A percentile compares a stretch with the other conserved stretches of the same genome.
Conservation (phyloP, 2,329 filamentous ascomycete species). For the Colletotrichum siamense region DNA sequence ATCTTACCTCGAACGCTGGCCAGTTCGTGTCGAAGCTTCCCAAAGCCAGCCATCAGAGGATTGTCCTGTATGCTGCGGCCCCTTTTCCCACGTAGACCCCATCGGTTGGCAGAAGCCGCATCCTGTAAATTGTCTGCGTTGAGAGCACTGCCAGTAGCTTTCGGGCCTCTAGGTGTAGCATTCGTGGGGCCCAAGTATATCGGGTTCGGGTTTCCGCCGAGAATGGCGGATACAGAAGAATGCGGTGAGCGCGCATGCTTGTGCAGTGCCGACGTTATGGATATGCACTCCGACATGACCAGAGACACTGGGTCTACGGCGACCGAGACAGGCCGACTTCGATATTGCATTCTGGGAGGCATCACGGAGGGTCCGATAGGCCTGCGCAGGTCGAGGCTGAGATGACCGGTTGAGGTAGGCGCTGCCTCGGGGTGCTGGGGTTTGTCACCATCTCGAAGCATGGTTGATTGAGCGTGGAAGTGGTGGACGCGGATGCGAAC, state of each 20-base stretch:
- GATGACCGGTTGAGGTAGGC: background rate
- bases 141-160: conserved; percentile 38
- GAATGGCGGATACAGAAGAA: conserved; percentile 93
- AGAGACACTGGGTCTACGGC: conserved; percentile 90
- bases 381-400: conserved; percentile 25
- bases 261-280: conserved; percentile 96
- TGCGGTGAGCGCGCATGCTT: conserved; percentile 97
- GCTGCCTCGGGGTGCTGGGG: conserved; percentile 3
- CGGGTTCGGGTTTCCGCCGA: conserved; percentile 75
- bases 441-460: conserved; percentile 16
- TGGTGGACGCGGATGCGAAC: background rate
- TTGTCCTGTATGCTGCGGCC: conserved; percentile 98
- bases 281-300: conserved; percentile 98
- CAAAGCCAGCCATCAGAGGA: conserved; percentile 93
- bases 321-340: conserved; percentile 72
- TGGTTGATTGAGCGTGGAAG: background rate
- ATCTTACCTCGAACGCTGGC: conserved; percentile 78
- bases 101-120: conserved; percentile 75
- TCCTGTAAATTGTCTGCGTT: conserved; percentile 54
- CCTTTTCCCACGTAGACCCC: conserved; percentile 93
- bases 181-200: conserved; percentile 58
- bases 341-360: conserved; percentile 59
- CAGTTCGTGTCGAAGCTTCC: conserved; percentile 85
- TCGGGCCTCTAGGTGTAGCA: conserved; percentile 46
- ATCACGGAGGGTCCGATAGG: conserved; percentile 25